Percentiles rank a stretch among this genome's conserved stretches.
These are phyloP conservation scores for Chenopodium album DNA, from an alignment of 148 eudicot species.

Conservation along the genomic window DNA sequence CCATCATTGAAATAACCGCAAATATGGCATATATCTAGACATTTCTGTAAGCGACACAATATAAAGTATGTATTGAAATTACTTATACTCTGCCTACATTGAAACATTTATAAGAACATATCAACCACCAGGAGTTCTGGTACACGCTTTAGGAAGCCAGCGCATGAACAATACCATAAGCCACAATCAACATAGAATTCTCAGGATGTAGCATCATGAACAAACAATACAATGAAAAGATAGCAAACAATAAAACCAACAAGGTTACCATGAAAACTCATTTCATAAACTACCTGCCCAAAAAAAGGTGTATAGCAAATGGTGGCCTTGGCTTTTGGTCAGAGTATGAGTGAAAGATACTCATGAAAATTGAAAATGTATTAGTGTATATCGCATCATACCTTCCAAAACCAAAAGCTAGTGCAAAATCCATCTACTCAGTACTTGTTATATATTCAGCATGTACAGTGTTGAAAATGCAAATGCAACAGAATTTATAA, in stretches of 20 bases:
- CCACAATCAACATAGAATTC: not conserved
- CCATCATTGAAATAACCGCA: not conserved
- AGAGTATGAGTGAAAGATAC: not conserved
- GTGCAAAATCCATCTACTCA: not conserved
- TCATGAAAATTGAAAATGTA: not conserved
- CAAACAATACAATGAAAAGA: conserved; percentile 3
- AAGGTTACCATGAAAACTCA: not conserved
- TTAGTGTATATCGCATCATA: not conserved
- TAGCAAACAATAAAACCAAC: not conserved
- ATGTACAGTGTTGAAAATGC: not conserved
- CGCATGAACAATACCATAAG: not conserved
- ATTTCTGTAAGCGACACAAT: not conserved
- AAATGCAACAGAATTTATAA: not conserved
- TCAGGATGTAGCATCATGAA: not conserved
- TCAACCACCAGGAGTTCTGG: not conserved
- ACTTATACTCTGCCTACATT: not conserved
- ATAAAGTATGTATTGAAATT: not conserved
- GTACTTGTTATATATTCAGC: not conserved
- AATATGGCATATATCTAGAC: not conserved
- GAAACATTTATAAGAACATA: not conserved
- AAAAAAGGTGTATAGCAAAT: not conserved
- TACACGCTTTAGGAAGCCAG: not conserved
- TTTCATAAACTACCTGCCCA: not conserved
- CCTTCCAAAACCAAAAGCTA: not conserved
- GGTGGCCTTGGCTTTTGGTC: not conserved